Evolutionary conservation across 164 flowering plant species (phyloP).

Genomic region (Hamamelis virginiana): DNA sequence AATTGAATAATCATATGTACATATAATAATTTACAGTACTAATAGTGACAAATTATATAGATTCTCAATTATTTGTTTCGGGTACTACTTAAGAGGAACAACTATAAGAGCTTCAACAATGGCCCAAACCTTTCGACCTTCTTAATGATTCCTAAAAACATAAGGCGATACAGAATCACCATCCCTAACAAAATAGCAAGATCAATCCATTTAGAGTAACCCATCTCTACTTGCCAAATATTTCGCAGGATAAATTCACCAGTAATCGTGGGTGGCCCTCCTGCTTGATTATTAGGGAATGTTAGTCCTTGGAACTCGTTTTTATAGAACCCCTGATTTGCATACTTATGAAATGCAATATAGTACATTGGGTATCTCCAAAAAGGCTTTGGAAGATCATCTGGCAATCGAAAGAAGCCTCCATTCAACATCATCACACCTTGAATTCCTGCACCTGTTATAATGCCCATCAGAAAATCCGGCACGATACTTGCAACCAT

Average conservation of each 20-base stretch:
- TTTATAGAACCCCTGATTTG: slow-evolving; percentile 19
- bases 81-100: background rate
- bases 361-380: slow-evolving; percentile 28
- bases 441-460: no score
- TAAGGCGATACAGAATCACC: slow-evolving; percentile 36
- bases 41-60: no score
- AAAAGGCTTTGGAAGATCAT: slow-evolving; percentile 28
- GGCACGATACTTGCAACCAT: slow-evolving; percentile 13
- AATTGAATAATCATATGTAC: no score
- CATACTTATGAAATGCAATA: slow-evolving; percentile 26
- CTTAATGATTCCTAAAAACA: slow-evolving; percentile 46
- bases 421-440: no score
- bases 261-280: slow-evolving; percentile 6
- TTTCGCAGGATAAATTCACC: slow-evolving; percentile 12
- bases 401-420: slow-evolving; percentile 11
- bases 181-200: no score
- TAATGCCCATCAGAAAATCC: slow-evolving; percentile 17
- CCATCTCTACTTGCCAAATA: slow-evolving; percentile 43
- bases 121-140: slow-evolving; percentile 34
- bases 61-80: no score
- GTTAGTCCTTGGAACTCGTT: no score
- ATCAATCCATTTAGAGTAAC: no score
- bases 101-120: slow-evolving; percentile 18
- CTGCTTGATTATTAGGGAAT: no score
- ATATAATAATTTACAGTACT: no score